phyloP scores from a whole-genome alignment of 2,329 filamentous ascomycete species.

The Fusarium xylarioides region DNA sequence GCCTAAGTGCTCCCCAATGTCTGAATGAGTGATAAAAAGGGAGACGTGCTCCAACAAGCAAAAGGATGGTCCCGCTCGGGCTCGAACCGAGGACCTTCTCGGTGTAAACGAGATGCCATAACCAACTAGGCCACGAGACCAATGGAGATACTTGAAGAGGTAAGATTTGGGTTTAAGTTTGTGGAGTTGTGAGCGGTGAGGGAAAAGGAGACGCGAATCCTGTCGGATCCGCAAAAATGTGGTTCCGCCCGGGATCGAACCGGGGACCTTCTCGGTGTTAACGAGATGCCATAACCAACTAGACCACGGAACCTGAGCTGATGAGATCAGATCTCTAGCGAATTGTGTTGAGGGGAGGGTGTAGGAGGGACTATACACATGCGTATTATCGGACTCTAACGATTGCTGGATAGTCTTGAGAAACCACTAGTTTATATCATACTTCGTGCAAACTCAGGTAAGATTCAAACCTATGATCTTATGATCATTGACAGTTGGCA shows the following conservation, averaged over 20 bases:
- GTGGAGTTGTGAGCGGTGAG: not conserved
- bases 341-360: accelerated
- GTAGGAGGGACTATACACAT: not conserved
- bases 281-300: constrained; percentile 39
- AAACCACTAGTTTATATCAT: not conserved
- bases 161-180: accelerated
- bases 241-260: constrained; percentile 37
- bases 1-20: not conserved
- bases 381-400: accelerated
- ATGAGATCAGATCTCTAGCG: not conserved
- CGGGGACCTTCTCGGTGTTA: constrained; percentile 38
- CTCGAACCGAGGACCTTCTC: constrained; percentile 40
- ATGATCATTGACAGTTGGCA: accelerated
- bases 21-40: not conserved
- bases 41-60: accelerated
- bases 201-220: not conserved
- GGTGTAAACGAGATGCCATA: constrained; percentile 39
- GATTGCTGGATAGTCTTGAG: too few relatives aligned
- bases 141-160: accelerated
- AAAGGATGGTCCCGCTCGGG: constrained; percentile 37
- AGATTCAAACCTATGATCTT: accelerated
- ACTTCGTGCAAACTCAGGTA: accelerated
- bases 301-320: constrained; percentile 31
- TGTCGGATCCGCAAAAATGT: constrained; percentile 3
- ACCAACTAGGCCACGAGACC: constrained; percentile 40